Evolutionary conservation across 176 grass and related monocot species (phyloP), one percentile per base, ranked within the genome.

Genomic region (Oryza rufipogon): DNA sequence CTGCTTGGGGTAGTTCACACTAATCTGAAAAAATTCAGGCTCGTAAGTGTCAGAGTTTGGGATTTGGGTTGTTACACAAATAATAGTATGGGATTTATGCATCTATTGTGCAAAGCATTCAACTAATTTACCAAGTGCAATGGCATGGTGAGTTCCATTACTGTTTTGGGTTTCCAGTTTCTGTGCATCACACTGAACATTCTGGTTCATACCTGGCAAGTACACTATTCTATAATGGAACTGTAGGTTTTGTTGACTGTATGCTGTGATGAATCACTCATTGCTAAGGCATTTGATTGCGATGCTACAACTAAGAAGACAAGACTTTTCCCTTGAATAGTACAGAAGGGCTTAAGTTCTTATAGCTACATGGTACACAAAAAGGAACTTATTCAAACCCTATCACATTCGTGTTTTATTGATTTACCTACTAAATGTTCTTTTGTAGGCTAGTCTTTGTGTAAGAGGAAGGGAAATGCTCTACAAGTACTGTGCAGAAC

Each of bases 391-490:
- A 45, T 71, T 33, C 20, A 54, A 28, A 12, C 3, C 6, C 36
- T 78, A n/a, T 64, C 12, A 10, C n/a, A 74, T 79, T 46, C 4
- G 2, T 67, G 9, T 66, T 33, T 66, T 41, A 83, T 20, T 83
- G 64, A 80, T 76, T 70, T 8, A 81, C n/a, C 23, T 38, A 54
- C 8, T 25, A 36, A 77, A 80, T 73, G 4, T 46, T 73, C 58
- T 78, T 81, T 61, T 88, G 63, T 88, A 98, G 96, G 91, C 91
- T 68, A 90, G 34, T 42, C 87, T 98, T 84, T 98, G 96, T 81
- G 83, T 93, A 69, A 88, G 81, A 79, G 93, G 96, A 88, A 95
- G 73, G 84, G 91, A 98, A 84, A 82, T 98, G 88, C 91, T 98
- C 69, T 98, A 98, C 83, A 90, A 90, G 17, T 98, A 98, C 68